Percentiles rank a stretch among this genome's conserved stretches.
phyloP scores from a whole-genome alignment of 768 basidiomycete genomes.

The Lanmaoa rubissima region DNA sequence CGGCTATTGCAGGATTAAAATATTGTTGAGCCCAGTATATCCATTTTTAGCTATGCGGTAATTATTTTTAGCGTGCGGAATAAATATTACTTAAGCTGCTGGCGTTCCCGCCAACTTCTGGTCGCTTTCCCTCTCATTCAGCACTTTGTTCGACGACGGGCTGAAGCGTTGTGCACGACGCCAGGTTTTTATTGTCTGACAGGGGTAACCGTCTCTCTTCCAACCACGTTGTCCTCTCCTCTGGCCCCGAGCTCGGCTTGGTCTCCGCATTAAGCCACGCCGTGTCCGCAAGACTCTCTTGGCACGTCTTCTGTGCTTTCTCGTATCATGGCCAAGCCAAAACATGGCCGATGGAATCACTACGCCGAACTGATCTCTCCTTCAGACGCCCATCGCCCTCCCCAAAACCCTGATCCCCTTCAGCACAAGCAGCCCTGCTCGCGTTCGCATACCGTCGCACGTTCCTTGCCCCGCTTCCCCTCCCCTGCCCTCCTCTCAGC shows the following conservation, averaged over 20 bases:
- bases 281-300: conserved; percentile 34
- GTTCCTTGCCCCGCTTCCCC: conserved; percentile 33
- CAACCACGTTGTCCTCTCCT: background rate
- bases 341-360: conserved; percentile 34
- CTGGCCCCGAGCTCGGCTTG: conserved; percentile 3
- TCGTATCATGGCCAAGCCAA: conserved; percentile 56
- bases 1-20: conserved; percentile 26
- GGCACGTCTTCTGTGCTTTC: conserved; percentile 36
- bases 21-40: background rate
- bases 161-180: conserved; percentile 3
- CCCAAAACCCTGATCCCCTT: conserved; percentile 14
- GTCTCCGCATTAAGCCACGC: conserved; percentile 32
- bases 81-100: conserved; percentile 25
- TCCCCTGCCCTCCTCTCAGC: conserved; percentile 53
- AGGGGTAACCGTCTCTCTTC: background rate
- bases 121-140: background rate
- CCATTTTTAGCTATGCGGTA: background rate
- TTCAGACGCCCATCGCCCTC: background rate
- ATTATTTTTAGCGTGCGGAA: conserved; percentile 21
- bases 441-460: background rate
- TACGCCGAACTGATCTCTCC: conserved; percentile 13
- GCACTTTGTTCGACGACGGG: conserved; percentile 7
- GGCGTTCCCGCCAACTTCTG: conserved; percentile 13
- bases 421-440: background rate
- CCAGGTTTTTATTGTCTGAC: background rate